Base-by-base conservation (phyloP, 441 rosid genomes). In the Gossypium davidsonii region DNA sequence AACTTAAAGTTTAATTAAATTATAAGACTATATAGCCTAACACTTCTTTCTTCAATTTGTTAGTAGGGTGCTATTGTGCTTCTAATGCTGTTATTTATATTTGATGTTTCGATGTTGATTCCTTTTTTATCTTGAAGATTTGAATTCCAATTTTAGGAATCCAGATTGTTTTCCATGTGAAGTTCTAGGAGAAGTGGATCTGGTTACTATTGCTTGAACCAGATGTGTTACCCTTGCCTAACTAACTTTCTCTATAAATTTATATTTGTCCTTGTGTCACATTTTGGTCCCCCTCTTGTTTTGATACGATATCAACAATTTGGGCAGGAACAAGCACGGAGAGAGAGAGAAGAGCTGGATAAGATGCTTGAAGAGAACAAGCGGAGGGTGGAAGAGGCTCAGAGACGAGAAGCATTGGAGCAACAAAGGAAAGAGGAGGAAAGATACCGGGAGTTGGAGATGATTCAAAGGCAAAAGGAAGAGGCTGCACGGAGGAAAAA, bases 381-480 rank as follows among this genome's bases (percentile, higher is more conserved):
- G 78, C 82, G 85, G 76, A 84, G 81, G 67, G 86, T 84, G 73
- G 88, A 84, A 74, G 88, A 84, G 60, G 6, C 88, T 48, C 90
- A 86, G 70, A 77, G 79, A 44, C 80, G 78, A 65, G 88, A 84
- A 71, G 88, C 90, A 20, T 46, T 84, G 42, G 90, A 84, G 67
- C 88, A 39, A 75, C 90, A 86, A 68, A 73, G 76, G 52, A 84
- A 77, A 60, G 90, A 86, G 48, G 90, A 84, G 67, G 88, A 80
- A 71, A 80, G 90, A 17, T 80, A 72, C 56, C 62, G 85, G 11
- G 90, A 86, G 74, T 61, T 86, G 53, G 88, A 84, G 76, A 71
- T 79, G 82, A 78, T 86, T 37, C 84, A 81, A 46, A 78, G 90
- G 70, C 88, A 78, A 67, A 86, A 86, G 57, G 90, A 86, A 73